Evolutionary conservation across 805 yeast species (phyloP).

Genomic region (Wickerhamiella brachini): DNA sequence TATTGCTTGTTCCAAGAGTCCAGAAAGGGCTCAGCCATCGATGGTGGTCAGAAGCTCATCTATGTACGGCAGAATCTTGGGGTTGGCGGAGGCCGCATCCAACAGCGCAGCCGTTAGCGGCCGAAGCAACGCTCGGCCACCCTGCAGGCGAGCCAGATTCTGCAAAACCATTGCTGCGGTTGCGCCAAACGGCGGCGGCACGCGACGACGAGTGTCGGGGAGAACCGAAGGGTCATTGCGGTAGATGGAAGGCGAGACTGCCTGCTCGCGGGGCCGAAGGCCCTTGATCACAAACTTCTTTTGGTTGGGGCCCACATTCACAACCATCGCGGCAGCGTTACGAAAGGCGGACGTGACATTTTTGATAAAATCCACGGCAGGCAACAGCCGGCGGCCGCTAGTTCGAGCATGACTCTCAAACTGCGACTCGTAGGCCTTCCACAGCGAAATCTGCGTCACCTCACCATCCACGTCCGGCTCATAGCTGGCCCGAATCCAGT

Average conservation of each 20-base stretch:
- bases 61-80: conserved; percentile 14
- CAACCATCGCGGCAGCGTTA: conserved; percentile 85
- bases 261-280: conserved; percentile 61
- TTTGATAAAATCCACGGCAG: conserved; percentile 94
- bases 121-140: conserved; percentile 15
- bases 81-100: conserved; percentile 17
- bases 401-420: conserved; percentile 47
- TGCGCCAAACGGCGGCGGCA: conserved; percentile 21
- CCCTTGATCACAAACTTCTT: conserved; percentile 88
- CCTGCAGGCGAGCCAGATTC: conserved; percentile 23
- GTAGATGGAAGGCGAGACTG: conserved; percentile 20
- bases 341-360: conserved; percentile 84
- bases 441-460: conserved; percentile 86
- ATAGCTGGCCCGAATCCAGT: conserved; percentile 89
- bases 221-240: conserved; percentile 1
- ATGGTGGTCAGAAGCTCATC: conserved; percentile 16
- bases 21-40: not conserved
- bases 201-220: conserved; percentile 6
- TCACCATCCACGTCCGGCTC: conserved; percentile 66
- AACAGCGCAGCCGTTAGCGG: conserved; percentile 13
- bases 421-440: conserved; percentile 89
- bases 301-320: conserved; percentile 47
- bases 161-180: conserved; percentile 26
- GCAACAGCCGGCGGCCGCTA: conserved; percentile 46
- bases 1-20: no score